Percentiles rank a stretch among this genome's conserved stretches.
phyloP scores from a whole-genome alignment of 139 green algal species.

The Auxenochlorella protothecoides region DNA sequence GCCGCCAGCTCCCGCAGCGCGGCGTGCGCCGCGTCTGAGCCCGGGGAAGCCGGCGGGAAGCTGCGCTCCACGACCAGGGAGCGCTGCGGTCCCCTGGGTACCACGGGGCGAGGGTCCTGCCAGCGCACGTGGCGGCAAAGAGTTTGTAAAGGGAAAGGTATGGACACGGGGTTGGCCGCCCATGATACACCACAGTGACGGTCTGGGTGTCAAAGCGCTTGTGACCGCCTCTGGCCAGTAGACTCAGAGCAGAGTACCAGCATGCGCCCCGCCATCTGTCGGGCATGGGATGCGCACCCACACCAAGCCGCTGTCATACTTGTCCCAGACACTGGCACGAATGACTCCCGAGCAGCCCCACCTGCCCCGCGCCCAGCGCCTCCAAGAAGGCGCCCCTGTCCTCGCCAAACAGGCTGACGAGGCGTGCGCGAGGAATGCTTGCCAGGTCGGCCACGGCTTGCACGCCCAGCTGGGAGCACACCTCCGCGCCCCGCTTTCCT shows the following conservation, averaged over 20 bases:
- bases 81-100: conserved; percentile 23
- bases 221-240: too few species aligned
- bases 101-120: conserved; percentile 14
- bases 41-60: conserved; percentile 25
- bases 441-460: conserved; percentile 28
- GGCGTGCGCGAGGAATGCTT: conserved; percentile 2
- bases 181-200: too few species aligned
- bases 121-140: too few species aligned
- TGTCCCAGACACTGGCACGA: too few species aligned
- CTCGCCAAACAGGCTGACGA: conserved; percentile 24
- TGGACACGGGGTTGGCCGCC: too few species aligned
- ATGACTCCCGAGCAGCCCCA: neutral
- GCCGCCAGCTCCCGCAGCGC: conserved; percentile 21
- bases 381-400: conserved; percentile 9
- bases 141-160: too few species aligned
- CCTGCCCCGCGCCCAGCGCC: conserved; percentile 1
- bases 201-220: too few species aligned
- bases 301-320: too few species aligned
- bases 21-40: conserved; percentile 5
- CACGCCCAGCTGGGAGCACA: conserved; percentile 22
- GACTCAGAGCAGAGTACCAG: too few species aligned
- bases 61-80: conserved; percentile 26
- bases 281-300: too few species aligned
- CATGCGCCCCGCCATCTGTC: too few species aligned
- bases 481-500: conserved; percentile 9